Percentiles rank a stretch among this genome's conserved stretches.
Conservation (phyloP, 1,139 yeast genomes). For the Blastobotrys illinoisensis region DNA sequence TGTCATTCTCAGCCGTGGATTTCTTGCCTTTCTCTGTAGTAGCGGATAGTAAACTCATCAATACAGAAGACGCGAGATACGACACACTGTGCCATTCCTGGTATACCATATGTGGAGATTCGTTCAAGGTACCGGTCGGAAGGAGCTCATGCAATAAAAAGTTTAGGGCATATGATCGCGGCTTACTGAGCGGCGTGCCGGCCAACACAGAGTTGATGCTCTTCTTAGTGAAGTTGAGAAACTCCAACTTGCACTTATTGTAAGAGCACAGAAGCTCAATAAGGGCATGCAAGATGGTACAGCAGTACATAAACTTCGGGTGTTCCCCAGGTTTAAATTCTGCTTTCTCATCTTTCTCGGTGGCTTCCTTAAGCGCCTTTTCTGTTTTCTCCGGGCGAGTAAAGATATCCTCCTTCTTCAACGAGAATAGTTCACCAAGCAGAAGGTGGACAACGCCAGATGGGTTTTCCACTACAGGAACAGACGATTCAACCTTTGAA, state of each 20-base stretch:
- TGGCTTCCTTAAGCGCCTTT: constrained; percentile 18
- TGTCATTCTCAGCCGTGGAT: constrained; percentile 25
- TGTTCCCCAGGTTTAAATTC: constrained; percentile 34
- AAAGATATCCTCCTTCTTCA: constrained; percentile 29
- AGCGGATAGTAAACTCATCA: constrained; percentile 44
- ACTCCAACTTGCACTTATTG: constrained; percentile 74
- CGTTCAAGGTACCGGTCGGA: constrained; percentile 45
- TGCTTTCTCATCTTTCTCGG: constrained; percentile 13
- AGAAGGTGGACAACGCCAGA: constrained; percentile 61
- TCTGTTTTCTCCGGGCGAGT: constrained; percentile 22
- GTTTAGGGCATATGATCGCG: constrained; percentile 72
- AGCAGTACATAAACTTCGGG: constrained; percentile 55
- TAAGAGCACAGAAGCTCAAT: constrained; percentile 75
- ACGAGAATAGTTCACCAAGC: constrained; percentile 56
- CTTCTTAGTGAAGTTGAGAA: constrained; percentile 69
- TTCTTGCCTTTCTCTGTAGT: constrained; percentile 41
- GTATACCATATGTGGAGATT: constrained; percentile 15
- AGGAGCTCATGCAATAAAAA: constrained; percentile 70
- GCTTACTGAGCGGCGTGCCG: constrained; percentile 36
- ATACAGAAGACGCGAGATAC: constrained; percentile 42
- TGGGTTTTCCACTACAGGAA: constrained; percentile 29
- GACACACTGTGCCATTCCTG: constrained; percentile 40
- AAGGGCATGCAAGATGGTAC: constrained; percentile 61
- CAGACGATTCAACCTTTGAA: constrained; percentile 5
- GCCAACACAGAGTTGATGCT: constrained; percentile 20